These are phyloP conservation scores for Serendipita vermifera DNA, from an alignment of 768 basidiomycete species.

Conservation along the genomic window DNA sequence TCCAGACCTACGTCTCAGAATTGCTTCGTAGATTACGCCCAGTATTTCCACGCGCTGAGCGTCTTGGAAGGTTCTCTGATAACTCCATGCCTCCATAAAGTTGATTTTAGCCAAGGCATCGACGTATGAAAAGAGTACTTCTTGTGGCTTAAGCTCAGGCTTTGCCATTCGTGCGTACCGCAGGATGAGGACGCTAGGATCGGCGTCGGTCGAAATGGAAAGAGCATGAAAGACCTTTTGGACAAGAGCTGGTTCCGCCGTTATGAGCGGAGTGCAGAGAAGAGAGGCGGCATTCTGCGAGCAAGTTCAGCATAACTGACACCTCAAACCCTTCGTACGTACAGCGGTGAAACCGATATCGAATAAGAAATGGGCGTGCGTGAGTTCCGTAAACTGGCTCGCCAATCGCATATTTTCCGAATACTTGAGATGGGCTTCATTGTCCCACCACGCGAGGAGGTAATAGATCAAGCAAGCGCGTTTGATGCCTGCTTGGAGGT, in stretches of 20 bases:
- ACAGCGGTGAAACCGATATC: not conserved
- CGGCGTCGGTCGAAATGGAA: conserved; percentile 1
- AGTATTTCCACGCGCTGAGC: not conserved
- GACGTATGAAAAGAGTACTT: not conserved
- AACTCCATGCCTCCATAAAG: conserved; percentile 2
- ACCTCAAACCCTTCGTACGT: not conserved
- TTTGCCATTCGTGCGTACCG: conserved; percentile 9
- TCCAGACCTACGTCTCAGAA: not conserved
- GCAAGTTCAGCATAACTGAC: not conserved
- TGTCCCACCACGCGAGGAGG: conserved; percentile 4
- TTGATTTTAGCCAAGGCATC: not conserved
- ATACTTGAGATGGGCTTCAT: not conserved
- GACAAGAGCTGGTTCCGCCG: not conserved
- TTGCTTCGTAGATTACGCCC: not conserved
- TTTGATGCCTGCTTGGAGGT: not conserved
- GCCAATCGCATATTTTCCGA: not conserved
- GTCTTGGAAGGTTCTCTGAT: not conserved
- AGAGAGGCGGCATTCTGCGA: not conserved
- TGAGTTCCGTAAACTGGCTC: not conserved
- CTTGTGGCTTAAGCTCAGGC: not conserved
- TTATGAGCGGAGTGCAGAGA: not conserved
- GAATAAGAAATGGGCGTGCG: not conserved
- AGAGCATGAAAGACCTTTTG: conserved; percentile 2
- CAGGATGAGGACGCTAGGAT: not conserved
- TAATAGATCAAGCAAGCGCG: conserved; percentile 2